Evolutionary conservation across 1,139 yeast species (phyloP).

Genomic region (Suhomyces kunorum): DNA sequence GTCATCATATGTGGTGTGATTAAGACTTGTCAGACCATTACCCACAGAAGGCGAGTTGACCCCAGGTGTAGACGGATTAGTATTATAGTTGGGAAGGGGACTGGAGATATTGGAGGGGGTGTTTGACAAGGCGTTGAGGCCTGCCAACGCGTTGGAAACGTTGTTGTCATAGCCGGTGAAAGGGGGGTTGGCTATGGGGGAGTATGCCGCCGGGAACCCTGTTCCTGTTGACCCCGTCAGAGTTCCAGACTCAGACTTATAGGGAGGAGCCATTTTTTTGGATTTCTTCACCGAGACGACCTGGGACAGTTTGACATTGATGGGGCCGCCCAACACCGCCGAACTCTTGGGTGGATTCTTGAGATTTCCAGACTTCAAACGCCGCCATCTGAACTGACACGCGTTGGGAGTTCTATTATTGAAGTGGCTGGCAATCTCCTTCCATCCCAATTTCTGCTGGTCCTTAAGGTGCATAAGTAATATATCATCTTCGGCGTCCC

Average conservation of each 20-base stretch:
- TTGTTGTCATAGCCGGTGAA: conserved; percentile 48
- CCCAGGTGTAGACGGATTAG: conserved; percentile 29
- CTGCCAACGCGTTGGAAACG: conserved; percentile 49
- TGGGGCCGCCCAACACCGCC: conserved; percentile 22
- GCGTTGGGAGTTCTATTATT: conserved; percentile 74
- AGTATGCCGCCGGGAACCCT: conserved; percentile 36
- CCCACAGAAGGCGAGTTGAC: conserved; percentile 13
- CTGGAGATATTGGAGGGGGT: conserved; percentile 38
- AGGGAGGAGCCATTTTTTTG: conserved; percentile 24
- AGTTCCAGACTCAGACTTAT: conserved; percentile 14
- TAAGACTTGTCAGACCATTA: conserved; percentile 16
- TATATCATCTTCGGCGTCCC: conserved; percentile 76
- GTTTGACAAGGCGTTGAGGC: conserved; percentile 47
- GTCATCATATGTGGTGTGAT: conserved; percentile 31
- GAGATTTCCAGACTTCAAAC: conserved; percentile 64
- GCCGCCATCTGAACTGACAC: conserved; percentile 78
- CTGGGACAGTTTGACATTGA: conserved; percentile 12
- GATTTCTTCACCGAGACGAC: conserved; percentile 21
- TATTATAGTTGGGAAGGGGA: conserved; percentile 28
- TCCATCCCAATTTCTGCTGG: conserved; percentile 73
- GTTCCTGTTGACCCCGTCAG: conserved; percentile 13
- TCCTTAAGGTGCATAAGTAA: conserved; percentile 69
- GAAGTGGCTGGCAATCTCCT: conserved; percentile 69
- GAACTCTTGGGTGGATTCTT: conserved; percentile 56
- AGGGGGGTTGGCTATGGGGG: conserved; percentile 40